These are phyloP conservation scores for Exophiala dermatitidis DNA, from an alignment of 2,329 filamentous ascomycete genomes.

Conservation along the genomic window DNA sequence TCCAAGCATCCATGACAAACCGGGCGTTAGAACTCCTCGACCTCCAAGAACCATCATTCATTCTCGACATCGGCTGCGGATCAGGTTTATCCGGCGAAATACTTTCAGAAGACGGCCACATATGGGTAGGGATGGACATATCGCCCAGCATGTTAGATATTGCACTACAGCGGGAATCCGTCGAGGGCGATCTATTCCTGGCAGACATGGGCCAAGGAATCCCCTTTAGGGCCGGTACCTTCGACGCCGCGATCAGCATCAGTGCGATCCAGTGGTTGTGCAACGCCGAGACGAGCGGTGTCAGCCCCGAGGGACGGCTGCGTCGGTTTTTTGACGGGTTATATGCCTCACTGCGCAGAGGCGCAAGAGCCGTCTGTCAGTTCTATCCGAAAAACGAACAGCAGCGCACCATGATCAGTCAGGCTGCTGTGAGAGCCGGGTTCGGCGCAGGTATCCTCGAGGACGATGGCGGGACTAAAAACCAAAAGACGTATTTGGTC, in stretches of 20 bases:
- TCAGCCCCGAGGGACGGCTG: conserved; percentile 69
- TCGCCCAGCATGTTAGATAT: conserved; percentile 94
- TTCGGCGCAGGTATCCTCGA: conserved; percentile 93
- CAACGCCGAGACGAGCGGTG: conserved; percentile 65
- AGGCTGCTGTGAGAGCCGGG: conserved; percentile 83
- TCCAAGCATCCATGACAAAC: conserved; percentile 90
- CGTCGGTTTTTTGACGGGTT: conserved; percentile 86
- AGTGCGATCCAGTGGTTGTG: conserved; percentile 98
- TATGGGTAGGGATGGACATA: conserved; percentile 97
- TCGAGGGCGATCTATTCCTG: conserved; percentile 87
- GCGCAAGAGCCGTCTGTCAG: conserved; percentile 86
- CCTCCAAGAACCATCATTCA: conserved; percentile 69
- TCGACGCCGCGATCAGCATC: conserved; percentile 93
- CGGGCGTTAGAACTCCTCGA: conserved; percentile 87
- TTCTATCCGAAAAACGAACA: conserved; percentile 96
- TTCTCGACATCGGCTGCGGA: conserved; percentile 95
- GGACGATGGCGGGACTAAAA: conserved; percentile 94
- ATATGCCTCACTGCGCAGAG: conserved; percentile 74
- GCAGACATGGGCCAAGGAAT: conserved; percentile 94
- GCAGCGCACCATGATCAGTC: conserved; percentile 86
- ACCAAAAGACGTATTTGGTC: conserved; percentile 90
- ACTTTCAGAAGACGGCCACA: conserved; percentile 74
- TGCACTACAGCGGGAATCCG: conserved; percentile 73
- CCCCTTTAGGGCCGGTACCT: conserved; percentile 83
- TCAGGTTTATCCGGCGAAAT: conserved; percentile 93